Percentiles rank a stretch among this genome's conserved stretches.
Evolutionary conservation across 352 stramenopile species (phyloP).

Genomic region (Chloridella minuta): DNA sequence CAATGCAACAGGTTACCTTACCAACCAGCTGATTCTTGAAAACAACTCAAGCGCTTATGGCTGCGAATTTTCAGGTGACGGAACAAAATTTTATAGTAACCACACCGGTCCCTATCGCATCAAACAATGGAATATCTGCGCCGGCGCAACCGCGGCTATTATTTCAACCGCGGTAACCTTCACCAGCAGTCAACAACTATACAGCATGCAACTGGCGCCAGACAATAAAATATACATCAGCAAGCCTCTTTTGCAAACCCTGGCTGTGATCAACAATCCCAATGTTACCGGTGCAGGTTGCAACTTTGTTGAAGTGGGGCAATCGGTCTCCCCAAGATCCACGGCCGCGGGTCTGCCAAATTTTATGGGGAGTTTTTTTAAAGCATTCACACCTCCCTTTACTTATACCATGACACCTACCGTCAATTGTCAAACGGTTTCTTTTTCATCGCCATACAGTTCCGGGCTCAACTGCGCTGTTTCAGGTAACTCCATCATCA

Average conservation of each 20-base stretch:
- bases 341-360: neutral
- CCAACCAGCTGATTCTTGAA: neutral
- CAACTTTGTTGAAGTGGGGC: neutral
- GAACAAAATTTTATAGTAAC: neutral
- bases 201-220: neutral
- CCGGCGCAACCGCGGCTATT: neutral
- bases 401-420: neutral
- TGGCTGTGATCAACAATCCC: neutral
- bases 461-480: neutral
- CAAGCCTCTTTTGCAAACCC: neutral
- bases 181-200: neutral
- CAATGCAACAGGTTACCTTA: neutral
- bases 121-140: neutral
- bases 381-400: neutral
- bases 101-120: neutral
- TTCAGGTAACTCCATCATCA: neutral
- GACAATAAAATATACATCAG: neutral
- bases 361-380: neutral
- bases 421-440: neutral
- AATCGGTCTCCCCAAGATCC: neutral
- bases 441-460: neutral
- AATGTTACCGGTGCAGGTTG: neutral
- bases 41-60: neutral
- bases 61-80: neutral
- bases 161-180: neutral